Conservation (phyloP, 306 rosid species). For the Rosa persica region DNA sequence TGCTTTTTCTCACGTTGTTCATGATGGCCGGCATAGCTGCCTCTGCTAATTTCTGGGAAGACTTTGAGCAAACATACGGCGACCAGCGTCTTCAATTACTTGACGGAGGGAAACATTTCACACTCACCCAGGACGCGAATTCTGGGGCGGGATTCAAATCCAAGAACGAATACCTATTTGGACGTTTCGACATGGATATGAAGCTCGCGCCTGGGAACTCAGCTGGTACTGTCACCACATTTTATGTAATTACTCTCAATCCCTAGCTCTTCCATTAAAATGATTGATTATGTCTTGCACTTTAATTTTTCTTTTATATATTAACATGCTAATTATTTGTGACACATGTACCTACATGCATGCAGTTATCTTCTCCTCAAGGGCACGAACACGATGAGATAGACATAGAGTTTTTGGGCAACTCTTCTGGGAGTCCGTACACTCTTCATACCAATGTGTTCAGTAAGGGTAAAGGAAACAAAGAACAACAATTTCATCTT, state of each 20-base stretch:
- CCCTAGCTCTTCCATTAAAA: neutral
- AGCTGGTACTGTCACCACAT: conserved; percentile 87
- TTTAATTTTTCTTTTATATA: neutral
- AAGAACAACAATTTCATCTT: conserved; percentile 40
- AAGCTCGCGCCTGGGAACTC: conserved; percentile 74
- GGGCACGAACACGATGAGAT: conserved; percentile 46
- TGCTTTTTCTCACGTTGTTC: conserved; percentile 13
- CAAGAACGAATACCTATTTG: conserved; percentile 56
- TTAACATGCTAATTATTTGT: neutral
- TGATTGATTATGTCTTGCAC: neutral
- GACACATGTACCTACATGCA: neutral
- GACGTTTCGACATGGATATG: conserved; percentile 68
- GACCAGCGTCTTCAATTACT: conserved; percentile 48
- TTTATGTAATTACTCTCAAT: conserved; percentile 44
- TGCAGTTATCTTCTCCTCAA: conserved; percentile 69
- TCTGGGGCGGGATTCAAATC: conserved; percentile 76
- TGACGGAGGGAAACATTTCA: conserved; percentile 51
- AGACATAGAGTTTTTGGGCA: conserved; percentile 48
- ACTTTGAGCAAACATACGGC: conserved; percentile 61
- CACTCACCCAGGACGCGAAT: conserved; percentile 57
- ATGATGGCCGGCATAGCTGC: conserved; percentile 9
- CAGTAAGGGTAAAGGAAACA: conserved; percentile 33
- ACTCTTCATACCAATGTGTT: conserved; percentile 43
- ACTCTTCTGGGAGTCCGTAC: conserved; percentile 40
- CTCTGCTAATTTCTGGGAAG: conserved; percentile 49